Conservation (phyloP, 2,329 filamentous ascomycete genomes). For the Ophiocordyceps camponoti-floridani region DNA sequence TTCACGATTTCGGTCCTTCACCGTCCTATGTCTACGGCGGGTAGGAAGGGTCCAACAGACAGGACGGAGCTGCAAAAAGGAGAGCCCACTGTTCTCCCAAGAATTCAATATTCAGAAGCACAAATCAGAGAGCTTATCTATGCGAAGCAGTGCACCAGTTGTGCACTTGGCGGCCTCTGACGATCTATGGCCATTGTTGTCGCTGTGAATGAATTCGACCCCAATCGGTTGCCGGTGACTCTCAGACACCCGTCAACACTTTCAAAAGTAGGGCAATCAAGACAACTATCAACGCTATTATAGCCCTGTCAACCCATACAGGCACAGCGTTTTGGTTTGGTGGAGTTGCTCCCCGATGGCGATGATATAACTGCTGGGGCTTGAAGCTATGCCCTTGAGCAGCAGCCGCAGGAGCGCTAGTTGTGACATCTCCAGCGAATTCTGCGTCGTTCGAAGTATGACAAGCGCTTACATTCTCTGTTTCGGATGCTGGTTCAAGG, state of each 20-base stretch:
- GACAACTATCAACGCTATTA: conserved; percentile 52
- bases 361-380: neutral
- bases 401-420: conserved; percentile 19
- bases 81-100: too few relatives aligned
- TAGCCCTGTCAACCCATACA: conserved; percentile 66
- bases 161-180: too few relatives aligned
- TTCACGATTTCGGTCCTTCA: too few relatives aligned
- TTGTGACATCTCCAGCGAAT: conserved; percentile 39
- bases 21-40: too few relatives aligned
- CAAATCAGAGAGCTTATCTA: too few relatives aligned
- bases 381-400: neutral
- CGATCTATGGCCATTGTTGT: neutral
- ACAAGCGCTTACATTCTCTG: conserved; percentile 2
- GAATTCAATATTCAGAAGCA: too few relatives aligned
- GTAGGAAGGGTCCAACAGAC: too few relatives aligned
- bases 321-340: conserved; percentile 31
- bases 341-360: conserved; percentile 4
- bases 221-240: neutral
- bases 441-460: conserved; percentile 25
- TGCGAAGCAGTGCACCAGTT: too few relatives aligned
- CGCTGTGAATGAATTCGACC: neutral
- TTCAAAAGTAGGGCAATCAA: conserved; percentile 53
- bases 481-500: neutral
- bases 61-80: too few relatives aligned
- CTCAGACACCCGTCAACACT: conserved; percentile 19